Percentiles rank a stretch among this genome's conserved stretches.
phyloP scores from a whole-genome alignment of 495 filamentous ascomycete genomes.

The Penicillium waksmanii region DNA sequence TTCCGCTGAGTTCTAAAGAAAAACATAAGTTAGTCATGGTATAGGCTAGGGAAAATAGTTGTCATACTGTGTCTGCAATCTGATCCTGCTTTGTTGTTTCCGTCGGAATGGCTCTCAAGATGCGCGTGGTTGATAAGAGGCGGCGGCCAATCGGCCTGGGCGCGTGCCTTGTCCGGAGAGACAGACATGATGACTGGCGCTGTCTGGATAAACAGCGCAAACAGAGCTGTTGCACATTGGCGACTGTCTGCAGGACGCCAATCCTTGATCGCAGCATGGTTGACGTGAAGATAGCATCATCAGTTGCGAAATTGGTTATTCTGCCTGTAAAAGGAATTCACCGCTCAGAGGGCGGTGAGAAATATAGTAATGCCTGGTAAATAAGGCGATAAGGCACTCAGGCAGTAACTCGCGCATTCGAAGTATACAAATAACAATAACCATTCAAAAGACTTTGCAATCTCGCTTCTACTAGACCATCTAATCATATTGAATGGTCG shows the following conservation, averaged over 20 bases:
- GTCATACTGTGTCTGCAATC: background rate
- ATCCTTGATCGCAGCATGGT: constrained; percentile 32
- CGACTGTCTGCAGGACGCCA: constrained; percentile 25
- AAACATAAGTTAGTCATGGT: background rate
- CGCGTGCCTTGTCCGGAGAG: background rate
- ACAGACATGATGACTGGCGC: background rate
- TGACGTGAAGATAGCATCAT: constrained; percentile 15
- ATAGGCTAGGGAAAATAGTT: background rate
- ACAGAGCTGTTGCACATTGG: constrained; percentile 13
- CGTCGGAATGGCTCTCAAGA: constrained; percentile 5
- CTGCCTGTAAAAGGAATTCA: constrained; percentile 12
- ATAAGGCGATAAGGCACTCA: background rate
- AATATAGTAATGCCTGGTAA: background rate
- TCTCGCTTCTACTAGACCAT: no score
- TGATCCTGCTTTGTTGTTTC: background rate
- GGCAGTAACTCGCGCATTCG: background rate
- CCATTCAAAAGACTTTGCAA: no score
- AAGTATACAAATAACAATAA: background rate
- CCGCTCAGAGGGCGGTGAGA: constrained; percentile 5
- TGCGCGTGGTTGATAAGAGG: constrained; percentile 17
- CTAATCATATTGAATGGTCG: no score
- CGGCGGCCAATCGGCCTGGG: constrained; percentile 3
- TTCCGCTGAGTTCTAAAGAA: background rate
- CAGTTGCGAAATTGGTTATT: constrained; percentile 28
- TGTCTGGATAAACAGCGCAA: constrained; percentile 11